Conservation (phyloP, 2,329 filamentous ascomycete species). For the Scedosporium minutisporum region DNA sequence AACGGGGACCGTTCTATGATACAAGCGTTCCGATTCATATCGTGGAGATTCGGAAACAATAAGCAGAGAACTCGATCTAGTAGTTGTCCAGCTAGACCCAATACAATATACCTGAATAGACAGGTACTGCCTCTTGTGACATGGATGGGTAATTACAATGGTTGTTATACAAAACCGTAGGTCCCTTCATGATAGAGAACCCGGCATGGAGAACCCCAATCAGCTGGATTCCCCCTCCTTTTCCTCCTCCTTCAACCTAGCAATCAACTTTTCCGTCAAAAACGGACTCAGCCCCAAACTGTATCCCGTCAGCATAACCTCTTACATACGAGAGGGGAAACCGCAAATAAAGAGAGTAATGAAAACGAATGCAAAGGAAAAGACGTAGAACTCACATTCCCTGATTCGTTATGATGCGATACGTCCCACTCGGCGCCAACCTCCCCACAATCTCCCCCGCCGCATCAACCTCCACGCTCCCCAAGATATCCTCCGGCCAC, state of each 20-base stretch:
- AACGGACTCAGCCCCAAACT: conserved; percentile 46
- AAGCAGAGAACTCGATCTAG: background rate
- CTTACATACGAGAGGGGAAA: background rate
- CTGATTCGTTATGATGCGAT: conserved; percentile 54
- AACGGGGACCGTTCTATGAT: conserved; percentile 56
- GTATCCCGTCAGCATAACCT: background rate
- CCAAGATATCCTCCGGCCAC: conserved; percentile 61
- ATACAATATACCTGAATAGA: too few species aligned
- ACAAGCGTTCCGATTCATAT: conserved; percentile 51
- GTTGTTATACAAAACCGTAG: background rate
- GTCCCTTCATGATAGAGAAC: background rate
- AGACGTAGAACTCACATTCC: conserved; percentile 47
- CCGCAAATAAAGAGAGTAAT: background rate
- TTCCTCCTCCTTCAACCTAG: conserved; percentile 39
- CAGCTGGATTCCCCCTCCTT: conserved; percentile 13
- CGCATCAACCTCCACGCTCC: conserved; percentile 55
- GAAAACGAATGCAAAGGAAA: background rate
- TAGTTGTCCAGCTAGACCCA: background rate
- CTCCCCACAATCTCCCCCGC: conserved; percentile 47
- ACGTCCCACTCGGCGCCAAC: conserved; percentile 52
- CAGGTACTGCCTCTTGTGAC: background rate
- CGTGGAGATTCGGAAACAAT: conserved; percentile 6
- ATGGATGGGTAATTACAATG: background rate
- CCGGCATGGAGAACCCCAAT: background rate
- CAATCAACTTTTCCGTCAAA: conserved; percentile 39